phyloP scores from a whole-genome alignment of 2,329 filamentous ascomycete species.

The Seiridium unicorne region DNA sequence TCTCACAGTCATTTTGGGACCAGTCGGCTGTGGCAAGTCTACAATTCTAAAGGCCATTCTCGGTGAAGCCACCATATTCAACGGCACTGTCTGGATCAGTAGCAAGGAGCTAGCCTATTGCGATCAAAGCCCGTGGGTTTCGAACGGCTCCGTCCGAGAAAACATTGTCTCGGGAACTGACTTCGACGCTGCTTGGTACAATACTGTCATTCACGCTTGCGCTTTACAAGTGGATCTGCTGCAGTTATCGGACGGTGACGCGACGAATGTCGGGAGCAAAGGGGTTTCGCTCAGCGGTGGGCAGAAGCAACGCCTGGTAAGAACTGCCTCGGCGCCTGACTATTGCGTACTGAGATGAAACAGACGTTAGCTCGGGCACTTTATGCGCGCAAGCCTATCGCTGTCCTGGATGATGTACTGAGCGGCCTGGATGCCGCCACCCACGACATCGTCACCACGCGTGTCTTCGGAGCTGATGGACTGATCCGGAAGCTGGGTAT shows the following conservation, averaged over 20 bases:
- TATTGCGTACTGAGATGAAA: slow-evolving; percentile 3
- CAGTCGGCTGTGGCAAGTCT: slow-evolving; percentile 21
- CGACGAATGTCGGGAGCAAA: slow-evolving; percentile 22
- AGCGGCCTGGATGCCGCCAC: slow-evolving; percentile 14
- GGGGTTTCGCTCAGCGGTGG: slow-evolving; percentile 25
- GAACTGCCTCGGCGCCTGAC: background rate
- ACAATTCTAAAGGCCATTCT: slow-evolving; percentile 16
- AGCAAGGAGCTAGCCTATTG: slow-evolving; percentile 14
- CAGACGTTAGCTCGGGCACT: slow-evolving; percentile 16
- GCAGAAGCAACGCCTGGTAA: slow-evolving; percentile 18
- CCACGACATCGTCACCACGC: slow-evolving; percentile 2
- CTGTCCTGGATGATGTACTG: slow-evolving; percentile 16
- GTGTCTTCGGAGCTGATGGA: slow-evolving; percentile 7
- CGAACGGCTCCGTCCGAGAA: slow-evolving; percentile 13
- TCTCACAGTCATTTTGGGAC: slow-evolving; percentile 17
- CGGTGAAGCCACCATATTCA: slow-evolving; percentile 10
- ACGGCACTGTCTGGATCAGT: slow-evolving; percentile 10
- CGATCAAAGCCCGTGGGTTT: slow-evolving; percentile 15
- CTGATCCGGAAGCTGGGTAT: slow-evolving; percentile 2
- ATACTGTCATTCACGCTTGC: slow-evolving; percentile 14
- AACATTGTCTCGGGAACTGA: slow-evolving; percentile 13
- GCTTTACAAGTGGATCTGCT: slow-evolving; percentile 12
- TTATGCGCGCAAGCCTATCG: slow-evolving; percentile 12
- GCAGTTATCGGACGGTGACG: slow-evolving; percentile 19
- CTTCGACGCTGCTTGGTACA: slow-evolving; percentile 12